Percentiles rank a stretch among this genome's conserved stretches.
These are phyloP conservation scores for Fusarium acutatum DNA, from an alignment of 2,329 filamentous ascomycete species.

Conservation along the genomic window DNA sequence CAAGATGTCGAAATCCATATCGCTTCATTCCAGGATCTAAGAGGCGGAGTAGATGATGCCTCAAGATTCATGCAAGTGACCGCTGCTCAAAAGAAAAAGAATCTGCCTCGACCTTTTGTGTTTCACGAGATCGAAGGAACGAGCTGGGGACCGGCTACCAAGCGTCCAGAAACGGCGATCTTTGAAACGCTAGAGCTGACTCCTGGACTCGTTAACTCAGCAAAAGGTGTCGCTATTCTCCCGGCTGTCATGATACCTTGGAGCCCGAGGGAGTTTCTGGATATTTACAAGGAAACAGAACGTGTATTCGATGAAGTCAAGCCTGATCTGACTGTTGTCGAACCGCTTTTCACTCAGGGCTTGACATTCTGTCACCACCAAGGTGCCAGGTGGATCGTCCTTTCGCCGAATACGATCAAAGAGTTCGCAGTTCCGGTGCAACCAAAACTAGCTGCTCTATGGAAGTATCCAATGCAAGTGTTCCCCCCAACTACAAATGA, in stretches of 20 bases:
- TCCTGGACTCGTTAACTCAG: neutral
- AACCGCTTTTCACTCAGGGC: neutral
- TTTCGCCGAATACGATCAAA: neutral
- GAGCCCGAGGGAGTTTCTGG: neutral
- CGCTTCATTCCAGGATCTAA: neutral
- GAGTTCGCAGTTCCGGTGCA: neutral
- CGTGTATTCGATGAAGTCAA: neutral
- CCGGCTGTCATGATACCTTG: neutral
- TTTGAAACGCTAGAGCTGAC: neutral
- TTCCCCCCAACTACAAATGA: fast-evolving
- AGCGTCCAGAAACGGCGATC: neutral
- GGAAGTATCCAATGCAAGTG: neutral
- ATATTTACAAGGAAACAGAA: neutral
- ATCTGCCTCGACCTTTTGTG: neutral
- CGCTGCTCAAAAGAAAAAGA: neutral
- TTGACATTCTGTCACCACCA: neutral
- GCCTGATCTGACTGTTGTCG: neutral
- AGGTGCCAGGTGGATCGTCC: neutral
- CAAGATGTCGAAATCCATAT: neutral
- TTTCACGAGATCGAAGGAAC: neutral
- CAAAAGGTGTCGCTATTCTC: neutral
- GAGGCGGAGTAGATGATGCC: neutral
- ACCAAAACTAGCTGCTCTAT: neutral
- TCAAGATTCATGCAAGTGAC: neutral
- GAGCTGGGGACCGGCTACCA: neutral